phyloP scores from a whole-genome alignment of 257 asterid genomes.

The Solanum paucissectum region DNA sequence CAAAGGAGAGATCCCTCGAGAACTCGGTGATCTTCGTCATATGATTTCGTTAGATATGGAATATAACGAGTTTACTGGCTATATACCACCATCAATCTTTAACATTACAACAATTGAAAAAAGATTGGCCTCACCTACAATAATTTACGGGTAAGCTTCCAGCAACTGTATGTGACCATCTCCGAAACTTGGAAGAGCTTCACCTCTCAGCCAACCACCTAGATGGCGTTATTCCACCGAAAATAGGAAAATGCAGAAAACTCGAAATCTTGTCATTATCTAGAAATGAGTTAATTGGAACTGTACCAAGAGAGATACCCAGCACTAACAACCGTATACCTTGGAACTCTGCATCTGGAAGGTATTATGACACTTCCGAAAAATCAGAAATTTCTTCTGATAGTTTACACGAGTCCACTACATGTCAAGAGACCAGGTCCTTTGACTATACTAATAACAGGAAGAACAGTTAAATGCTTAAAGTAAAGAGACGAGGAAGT shows the following conservation, averaged over 20 bases:
- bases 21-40: background rate
- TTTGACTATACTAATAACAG: too few relatives aligned
- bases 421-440: too few relatives aligned
- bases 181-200: constrained; percentile 1
- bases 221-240: constrained; percentile 9
- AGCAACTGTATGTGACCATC: background rate
- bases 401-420: too few relatives aligned
- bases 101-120: background rate
- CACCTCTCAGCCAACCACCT: background rate
- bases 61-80: constrained; percentile 1
- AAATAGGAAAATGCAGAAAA: constrained; percentile 6
- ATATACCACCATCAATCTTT: background rate
- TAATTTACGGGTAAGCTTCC: constrained; percentile 9
- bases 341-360: background rate
- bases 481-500: too few relatives aligned
- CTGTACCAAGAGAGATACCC: background rate
- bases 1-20: too few relatives aligned
- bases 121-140: background rate
- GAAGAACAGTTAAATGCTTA: too few relatives aligned
- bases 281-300: background rate
- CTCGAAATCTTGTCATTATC: background rate
- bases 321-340: background rate
- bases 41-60: background rate
- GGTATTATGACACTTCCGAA: background rate
- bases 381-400: background rate